Conservation (phyloP, 345 rosid genomes). For the Murraya paniculata region DNA sequence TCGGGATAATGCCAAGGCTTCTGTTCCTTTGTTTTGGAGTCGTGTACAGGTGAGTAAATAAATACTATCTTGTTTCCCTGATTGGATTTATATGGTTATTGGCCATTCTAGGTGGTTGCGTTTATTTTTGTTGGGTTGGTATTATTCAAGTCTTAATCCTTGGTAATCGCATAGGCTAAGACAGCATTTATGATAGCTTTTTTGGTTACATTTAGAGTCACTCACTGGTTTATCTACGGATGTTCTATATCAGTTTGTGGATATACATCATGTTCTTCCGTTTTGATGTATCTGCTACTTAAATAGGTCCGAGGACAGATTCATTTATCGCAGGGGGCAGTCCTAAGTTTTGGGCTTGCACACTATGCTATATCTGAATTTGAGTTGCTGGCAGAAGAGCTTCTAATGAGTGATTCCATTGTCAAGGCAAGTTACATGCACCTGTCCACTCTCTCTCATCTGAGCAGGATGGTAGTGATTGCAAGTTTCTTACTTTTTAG, state of each 20-base stretch:
- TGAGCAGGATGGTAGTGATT: not conserved
- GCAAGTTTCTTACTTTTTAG: not conserved
- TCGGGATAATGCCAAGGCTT: conserved; percentile 58
- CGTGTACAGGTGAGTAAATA: conserved; percentile 57
- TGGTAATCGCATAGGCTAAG: not conserved
- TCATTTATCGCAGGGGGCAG: conserved; percentile 42
- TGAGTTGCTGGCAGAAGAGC: conserved; percentile 77
- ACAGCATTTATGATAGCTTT: not conserved
- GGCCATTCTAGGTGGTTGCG: not conserved
- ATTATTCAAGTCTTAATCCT: not conserved
- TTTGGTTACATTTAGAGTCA: not conserved
- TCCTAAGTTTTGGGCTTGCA: conserved; percentile 63
- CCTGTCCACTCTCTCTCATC: not conserved
- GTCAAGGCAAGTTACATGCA: conserved; percentile 46
- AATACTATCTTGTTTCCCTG: conserved; percentile 11
- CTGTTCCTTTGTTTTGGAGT: conserved; percentile 69
- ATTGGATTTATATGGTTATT: not conserved
- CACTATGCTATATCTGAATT: conserved; percentile 60
- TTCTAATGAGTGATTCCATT: conserved; percentile 66
- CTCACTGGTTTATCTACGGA: not conserved
- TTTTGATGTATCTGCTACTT: conserved; percentile 3
- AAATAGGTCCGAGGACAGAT: conserved; percentile 65
- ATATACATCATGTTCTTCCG: not conserved
- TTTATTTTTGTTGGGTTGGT: too few species aligned
- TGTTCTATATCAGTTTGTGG: not conserved